phyloP scores from a whole-genome alignment of 768 basidiomycete species.

The Thelephora aurantiotincta region DNA sequence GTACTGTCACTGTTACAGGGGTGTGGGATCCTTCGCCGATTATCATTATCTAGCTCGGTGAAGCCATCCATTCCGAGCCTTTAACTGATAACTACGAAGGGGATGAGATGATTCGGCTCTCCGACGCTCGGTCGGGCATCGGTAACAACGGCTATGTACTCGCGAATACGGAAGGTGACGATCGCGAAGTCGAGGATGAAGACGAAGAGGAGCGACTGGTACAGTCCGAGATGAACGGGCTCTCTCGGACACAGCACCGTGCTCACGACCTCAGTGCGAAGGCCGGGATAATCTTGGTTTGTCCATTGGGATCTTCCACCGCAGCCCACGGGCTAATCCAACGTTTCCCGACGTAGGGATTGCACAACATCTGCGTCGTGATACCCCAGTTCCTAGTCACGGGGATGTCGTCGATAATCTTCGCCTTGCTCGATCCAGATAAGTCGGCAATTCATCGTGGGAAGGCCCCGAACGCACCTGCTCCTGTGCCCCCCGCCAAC shows the following conservation, averaged over 20 bases:
- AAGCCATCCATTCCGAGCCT: slow-evolving; percentile 69
- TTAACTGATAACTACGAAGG: slow-evolving; percentile 17
- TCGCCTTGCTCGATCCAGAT: slow-evolving; percentile 68
- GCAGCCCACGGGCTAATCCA: not conserved
- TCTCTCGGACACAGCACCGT: no score
- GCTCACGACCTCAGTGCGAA: slow-evolving; percentile 48
- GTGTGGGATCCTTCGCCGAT: no score
- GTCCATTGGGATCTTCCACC: slow-evolving; percentile 15
- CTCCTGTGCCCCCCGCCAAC: slow-evolving; percentile 5
- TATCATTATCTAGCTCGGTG: slow-evolving; percentile 34
- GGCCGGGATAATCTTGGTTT: slow-evolving; percentile 76
- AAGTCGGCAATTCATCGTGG: slow-evolving; percentile 26
- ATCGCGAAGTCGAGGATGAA: slow-evolving; percentile 9
- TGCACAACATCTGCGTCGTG: slow-evolving; percentile 91
- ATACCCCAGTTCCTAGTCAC: slow-evolving; percentile 91
- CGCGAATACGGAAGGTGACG: slow-evolving; percentile 14
- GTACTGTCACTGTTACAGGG: not conserved
- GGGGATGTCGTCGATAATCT: slow-evolving; percentile 71
- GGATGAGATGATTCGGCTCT: slow-evolving; percentile 22
- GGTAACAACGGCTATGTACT: slow-evolving; percentile 3
- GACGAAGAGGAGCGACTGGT: slow-evolving; percentile 10
- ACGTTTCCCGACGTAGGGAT: slow-evolving; percentile 40
- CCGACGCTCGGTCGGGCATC: slow-evolving; percentile 20
- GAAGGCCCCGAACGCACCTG: slow-evolving; percentile 1
- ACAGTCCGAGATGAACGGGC: slow-evolving; percentile 6